A percentile compares a stretch with the other conserved stretches of the same genome.
Evolutionary conservation across 2,329 filamentous ascomycete genomes (phyloP).

Genomic region (Neofusicoccum sp.): DNA sequence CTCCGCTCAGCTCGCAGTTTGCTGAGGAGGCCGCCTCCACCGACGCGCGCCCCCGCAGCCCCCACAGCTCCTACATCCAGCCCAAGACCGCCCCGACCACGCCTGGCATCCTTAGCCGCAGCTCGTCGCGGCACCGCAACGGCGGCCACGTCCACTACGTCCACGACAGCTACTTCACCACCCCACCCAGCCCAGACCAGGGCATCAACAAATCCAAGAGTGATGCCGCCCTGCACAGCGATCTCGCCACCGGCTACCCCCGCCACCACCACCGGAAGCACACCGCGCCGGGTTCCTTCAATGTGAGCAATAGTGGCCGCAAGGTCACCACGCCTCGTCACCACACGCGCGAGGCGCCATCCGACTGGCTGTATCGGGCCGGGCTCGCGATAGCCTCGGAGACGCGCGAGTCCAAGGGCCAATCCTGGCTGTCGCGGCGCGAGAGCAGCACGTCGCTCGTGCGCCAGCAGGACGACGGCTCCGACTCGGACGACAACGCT

Average conservation of each 20-base stretch:
- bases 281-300: slow-evolving; percentile 28
- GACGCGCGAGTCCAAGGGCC: slow-evolving; percentile 63
- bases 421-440: slow-evolving; percentile 61
- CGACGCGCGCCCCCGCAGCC: slow-evolving; percentile 35
- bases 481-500: slow-evolving; percentile 26
- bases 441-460: slow-evolving; percentile 59
- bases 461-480: slow-evolving; percentile 39
- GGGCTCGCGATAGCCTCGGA: slow-evolving; percentile 60
- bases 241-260: slow-evolving; percentile 23
- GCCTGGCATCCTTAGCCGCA: slow-evolving; percentile 50
- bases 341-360: slow-evolving; percentile 33
- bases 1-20: slow-evolving; percentile 59
- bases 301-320: slow-evolving; percentile 26
- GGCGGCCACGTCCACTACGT: slow-evolving; percentile 26
- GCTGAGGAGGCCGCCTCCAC: slow-evolving; percentile 49
- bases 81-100: slow-evolving; percentile 52
- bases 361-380: slow-evolving; percentile 61
- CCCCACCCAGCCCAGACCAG: slow-evolving; percentile 3
- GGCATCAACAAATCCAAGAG: slow-evolving; percentile 50
- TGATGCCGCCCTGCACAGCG: slow-evolving; percentile 44
- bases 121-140: slow-evolving; percentile 41
- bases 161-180: slow-evolving; percentile 15
- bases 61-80: slow-evolving; percentile 50
- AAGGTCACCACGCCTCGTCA: slow-evolving; percentile 25
- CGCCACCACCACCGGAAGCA: slow-evolving; percentile 34